Evolutionary conservation across 257 asterid genomes (phyloP), one percentile per base, ranked within the genome.

Genomic region (Capsicum pubescens): DNA sequence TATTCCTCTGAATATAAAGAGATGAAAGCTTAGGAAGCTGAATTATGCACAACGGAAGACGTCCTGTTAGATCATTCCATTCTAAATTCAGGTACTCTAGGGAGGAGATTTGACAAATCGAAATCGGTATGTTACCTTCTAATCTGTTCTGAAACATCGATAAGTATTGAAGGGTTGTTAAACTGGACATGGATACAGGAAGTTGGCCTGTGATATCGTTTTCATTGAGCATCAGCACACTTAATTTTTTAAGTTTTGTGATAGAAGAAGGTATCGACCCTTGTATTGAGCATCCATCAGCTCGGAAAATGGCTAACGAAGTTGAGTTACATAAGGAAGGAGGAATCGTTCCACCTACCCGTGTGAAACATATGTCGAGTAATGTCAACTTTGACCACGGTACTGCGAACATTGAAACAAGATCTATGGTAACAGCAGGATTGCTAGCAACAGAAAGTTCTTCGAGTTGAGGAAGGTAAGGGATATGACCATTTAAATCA

Each of bases 261-360:
- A 83, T 3, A 0, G 85, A 68, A 67, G 82, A 70, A 15, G 85
- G 85, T 55, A 83, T 16, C 2, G 72, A 21, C 50, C 85, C 85
- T 55, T 83, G 85, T 8, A 83, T 83, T 1, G 71, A 69, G 9
- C 85, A 83, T 16, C 58, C 56, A 48, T 55, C 81, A 44, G 85
- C 85, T 42, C 64, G 61, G 63, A 83, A 69, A 83, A 8, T 21
- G 54, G 54, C 9, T 0, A 83, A 55, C 69, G 85, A 83, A 26
- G 85, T n/a, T 52, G 64, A 68, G 4, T 83, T 83, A 19, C 57
- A 26, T 21, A 83, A 48, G 6, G 85, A 69, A 68, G 48, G n/a
- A 54, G 85, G 85, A 15, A 83, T 83, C 8, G 32, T 2, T 69
- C 81, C 85, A 44, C 0, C 35, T 39, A 70, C 81, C 5, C 1